Percentiles rank a stretch among this genome's conserved stretches.
phyloP scores from a whole-genome alignment of 2,329 filamentous ascomycete genomes.

The Tympanopsis confertula region DNA sequence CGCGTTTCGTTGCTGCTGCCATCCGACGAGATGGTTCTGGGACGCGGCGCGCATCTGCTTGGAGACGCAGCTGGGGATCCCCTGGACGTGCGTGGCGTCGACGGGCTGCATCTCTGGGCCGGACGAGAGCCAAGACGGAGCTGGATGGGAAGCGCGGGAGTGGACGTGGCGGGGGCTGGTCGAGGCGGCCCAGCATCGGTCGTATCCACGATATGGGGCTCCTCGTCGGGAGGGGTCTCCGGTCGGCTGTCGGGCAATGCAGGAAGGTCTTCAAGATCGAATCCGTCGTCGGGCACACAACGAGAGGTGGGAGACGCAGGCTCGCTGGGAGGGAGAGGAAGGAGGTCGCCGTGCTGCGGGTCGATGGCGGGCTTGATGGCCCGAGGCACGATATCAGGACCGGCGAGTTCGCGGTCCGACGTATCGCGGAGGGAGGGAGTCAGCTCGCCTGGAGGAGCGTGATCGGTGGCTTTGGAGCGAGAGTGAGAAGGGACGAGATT shows the following conservation, averaged over 20 bases:
- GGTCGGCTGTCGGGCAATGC: conserved; percentile 48
- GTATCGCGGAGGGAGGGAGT: conserved; percentile 5
- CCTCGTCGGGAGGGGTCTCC: conserved; percentile 36
- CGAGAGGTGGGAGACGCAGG: conserved; percentile 31
- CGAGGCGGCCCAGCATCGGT: too few relatives aligned
- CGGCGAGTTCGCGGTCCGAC: conserved; percentile 25
- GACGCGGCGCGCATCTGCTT: too few relatives aligned
- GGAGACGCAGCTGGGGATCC: too few relatives aligned
- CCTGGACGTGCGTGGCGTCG: too few relatives aligned
- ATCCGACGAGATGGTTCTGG: too few relatives aligned
- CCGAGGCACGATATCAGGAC: conserved; percentile 45
- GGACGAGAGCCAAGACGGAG: too few relatives aligned
- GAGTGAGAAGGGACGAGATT: conserved; percentile 25
- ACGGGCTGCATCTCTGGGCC: too few relatives aligned
- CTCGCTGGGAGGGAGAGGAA: conserved; percentile 50
- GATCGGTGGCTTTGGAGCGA: conserved; percentile 32
- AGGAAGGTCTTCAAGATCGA: conserved; percentile 29
- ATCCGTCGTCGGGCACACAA: conserved; percentile 13
- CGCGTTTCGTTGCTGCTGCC: too few relatives aligned
- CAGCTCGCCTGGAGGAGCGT: too few relatives aligned
- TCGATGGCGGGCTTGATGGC: conserved; percentile 55
- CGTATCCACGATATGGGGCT: too few relatives aligned
- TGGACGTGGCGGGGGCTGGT: too few relatives aligned
- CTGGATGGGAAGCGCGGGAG: too few relatives aligned
- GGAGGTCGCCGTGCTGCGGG: conserved; percentile 51